These are phyloP conservation scores for Thelephora terrestris DNA, from an alignment of 1,284 basidiomycete genomes.

Conservation along the genomic window DNA sequence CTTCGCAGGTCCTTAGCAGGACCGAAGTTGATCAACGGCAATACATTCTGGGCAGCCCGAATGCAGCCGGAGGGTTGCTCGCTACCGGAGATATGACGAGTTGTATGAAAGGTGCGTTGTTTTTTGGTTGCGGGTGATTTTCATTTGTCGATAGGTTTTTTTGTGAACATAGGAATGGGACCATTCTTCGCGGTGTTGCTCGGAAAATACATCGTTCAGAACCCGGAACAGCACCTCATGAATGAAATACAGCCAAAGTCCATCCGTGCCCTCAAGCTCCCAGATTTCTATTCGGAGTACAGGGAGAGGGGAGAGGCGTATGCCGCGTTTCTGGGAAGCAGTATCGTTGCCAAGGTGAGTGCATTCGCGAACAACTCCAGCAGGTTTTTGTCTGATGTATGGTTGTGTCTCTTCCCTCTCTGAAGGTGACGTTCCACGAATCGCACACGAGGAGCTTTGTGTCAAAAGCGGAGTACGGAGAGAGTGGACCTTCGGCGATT, in stretches of 20 bases:
- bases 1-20: conserved; percentile 43
- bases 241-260: conserved; percentile 67
- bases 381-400: conserved; percentile 1
- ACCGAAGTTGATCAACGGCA: conserved; percentile 59
- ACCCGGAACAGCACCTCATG: conserved; percentile 50
- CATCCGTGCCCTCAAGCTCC: conserved; percentile 64
- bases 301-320: conserved; percentile 77
- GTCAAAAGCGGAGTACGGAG: conserved; percentile 70
- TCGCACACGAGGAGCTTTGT: too few species aligned
- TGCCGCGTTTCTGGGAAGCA: conserved; percentile 81
- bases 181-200: conserved; percentile 28
- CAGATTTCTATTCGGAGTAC: conserved; percentile 90
- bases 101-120: conserved; percentile 60
- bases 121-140: not conserved
- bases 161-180: conserved; percentile 42
- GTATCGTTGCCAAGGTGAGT: conserved; percentile 52
- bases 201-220: conserved; percentile 55
- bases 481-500: conserved; percentile 57
- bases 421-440: conserved; percentile 56
- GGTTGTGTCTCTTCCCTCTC: conserved; percentile 8
- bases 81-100: conserved; percentile 76
- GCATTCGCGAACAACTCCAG: not conserved
- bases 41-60: conserved; percentile 29
- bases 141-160: conserved; percentile 3
- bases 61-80: conserved; percentile 57